These are phyloP conservation scores for Sporisorium reilianum DNA, from an alignment of 1,284 basidiomycete genomes.

Conservation along the genomic window DNA sequence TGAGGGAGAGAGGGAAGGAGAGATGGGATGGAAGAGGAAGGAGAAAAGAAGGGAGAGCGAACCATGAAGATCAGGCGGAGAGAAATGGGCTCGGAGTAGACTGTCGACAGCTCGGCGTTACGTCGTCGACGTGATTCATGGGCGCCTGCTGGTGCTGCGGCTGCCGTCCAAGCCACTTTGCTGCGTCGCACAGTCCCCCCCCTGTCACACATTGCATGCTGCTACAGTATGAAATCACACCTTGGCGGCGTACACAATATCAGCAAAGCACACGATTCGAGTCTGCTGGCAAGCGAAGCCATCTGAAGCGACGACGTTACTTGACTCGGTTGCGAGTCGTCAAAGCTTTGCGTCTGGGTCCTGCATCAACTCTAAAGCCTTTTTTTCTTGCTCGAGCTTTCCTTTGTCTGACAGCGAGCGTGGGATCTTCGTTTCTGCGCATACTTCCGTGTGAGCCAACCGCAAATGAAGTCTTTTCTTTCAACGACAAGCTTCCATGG, in stretches of 20 bases:
- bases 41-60: background rate
- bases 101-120: conserved; percentile 22
- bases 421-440: conserved; percentile 5
- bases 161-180: background rate
- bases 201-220: background rate
- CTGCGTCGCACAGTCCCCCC: background rate
- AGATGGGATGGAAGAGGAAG: background rate
- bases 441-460: conserved; percentile 7
- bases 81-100: conserved; percentile 12
- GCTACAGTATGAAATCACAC: conserved; percentile 1
- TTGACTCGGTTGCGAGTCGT: conserved; percentile 3
- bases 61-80: background rate
- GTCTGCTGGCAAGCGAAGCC: background rate
- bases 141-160: background rate
- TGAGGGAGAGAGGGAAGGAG: background rate
- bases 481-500: too few species aligned
- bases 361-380: conserved; percentile 2
- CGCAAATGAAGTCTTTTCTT: conserved; percentile 4
- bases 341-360: background rate
- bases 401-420: background rate
- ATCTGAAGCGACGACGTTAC: background rate
- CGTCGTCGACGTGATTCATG: background rate
- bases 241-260: background rate
- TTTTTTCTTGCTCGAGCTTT: background rate
- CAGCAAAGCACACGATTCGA: background rate